A percentile compares a stretch with the other conserved stretches of the same genome.
Conservation (phyloP, 495 filamentous ascomycete genomes). For the Margaritispora aquatica region DNA sequence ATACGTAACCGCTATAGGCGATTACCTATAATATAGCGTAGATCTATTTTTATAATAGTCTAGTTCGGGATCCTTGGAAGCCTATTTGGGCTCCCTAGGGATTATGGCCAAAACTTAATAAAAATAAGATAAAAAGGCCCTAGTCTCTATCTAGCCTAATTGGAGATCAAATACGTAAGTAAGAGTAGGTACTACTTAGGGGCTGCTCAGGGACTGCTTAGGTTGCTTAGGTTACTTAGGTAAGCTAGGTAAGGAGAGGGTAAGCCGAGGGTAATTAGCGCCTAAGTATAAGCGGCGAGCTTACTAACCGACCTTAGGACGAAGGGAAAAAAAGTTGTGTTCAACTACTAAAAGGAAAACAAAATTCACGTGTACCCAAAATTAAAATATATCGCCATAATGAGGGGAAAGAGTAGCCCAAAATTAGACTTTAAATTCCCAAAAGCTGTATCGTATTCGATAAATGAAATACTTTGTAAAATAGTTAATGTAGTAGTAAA, state of each 20-base stretch:
- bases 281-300: constrained; percentile 13
- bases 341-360: no score
- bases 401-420: no score
- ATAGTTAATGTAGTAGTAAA: no score
- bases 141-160: neutral
- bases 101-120: constrained; percentile 15
- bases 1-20: neutral
- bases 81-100: neutral
- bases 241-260: constrained; percentile 11
- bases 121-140: constrained; percentile 10
- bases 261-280: constrained; percentile 14
- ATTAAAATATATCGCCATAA: no score
- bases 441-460: no score
- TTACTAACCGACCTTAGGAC: constrained; percentile 17
- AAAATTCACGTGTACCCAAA: no score
- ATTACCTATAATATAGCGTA: neutral
- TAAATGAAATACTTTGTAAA: no score
- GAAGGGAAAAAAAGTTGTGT: constrained; percentile 19
- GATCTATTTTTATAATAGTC: neutral
- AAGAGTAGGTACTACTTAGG: neutral
- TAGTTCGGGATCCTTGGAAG: neutral
- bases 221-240: neutral
- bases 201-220: neutral
- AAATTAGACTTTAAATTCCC: no score
- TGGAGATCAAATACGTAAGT: neutral